These are phyloP conservation scores for Yamadazyma takamatsuzukensis DNA, from an alignment of 805 yeast genomes.

Conservation along the genomic window DNA sequence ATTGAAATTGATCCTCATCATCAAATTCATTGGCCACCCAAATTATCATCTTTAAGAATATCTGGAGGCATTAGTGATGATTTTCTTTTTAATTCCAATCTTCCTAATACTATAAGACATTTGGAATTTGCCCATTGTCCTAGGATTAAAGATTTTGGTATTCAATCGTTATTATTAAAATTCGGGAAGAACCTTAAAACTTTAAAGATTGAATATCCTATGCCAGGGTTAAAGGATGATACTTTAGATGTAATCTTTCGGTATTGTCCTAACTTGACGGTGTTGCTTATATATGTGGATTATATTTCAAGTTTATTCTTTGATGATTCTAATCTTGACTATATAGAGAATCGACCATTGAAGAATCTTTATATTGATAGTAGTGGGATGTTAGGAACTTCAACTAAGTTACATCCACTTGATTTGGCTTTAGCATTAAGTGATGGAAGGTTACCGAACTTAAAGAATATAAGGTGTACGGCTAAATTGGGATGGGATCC, in stretches of 20 bases:
- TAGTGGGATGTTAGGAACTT: constrained; percentile 82
- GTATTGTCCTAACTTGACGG: constrained; percentile 69
- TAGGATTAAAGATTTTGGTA: constrained; percentile 57
- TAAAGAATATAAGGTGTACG: constrained; percentile 64
- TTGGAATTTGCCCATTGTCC: constrained; percentile 90
- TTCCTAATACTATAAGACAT: constrained; percentile 68
- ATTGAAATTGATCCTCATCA: constrained; percentile 56
- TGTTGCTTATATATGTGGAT: constrained; percentile 73
- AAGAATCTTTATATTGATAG: constrained; percentile 68
- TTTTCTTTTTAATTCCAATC: constrained; percentile 63
- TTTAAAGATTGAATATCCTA: constrained; percentile 75
- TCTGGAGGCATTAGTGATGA: constrained; percentile 89
- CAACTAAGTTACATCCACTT: constrained; percentile 79
- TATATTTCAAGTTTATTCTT: constrained; percentile 52
- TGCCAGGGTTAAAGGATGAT: constrained; percentile 71
- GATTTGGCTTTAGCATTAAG: constrained; percentile 81
- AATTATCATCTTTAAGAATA: constrained; percentile 64
- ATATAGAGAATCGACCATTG: constrained; percentile 43
- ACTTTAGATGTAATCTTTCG: constrained; percentile 71
- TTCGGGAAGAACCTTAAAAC: constrained; percentile 65
- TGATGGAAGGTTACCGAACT: constrained; percentile 70
- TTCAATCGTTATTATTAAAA: constrained; percentile 56
- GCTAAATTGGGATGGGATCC: constrained; percentile 85
- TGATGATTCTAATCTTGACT: constrained; percentile 29
- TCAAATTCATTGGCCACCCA: constrained; percentile 71